phyloP scores from a whole-genome alignment of 176 grass and related monocot genomes.

The Musa beccarii region DNA sequence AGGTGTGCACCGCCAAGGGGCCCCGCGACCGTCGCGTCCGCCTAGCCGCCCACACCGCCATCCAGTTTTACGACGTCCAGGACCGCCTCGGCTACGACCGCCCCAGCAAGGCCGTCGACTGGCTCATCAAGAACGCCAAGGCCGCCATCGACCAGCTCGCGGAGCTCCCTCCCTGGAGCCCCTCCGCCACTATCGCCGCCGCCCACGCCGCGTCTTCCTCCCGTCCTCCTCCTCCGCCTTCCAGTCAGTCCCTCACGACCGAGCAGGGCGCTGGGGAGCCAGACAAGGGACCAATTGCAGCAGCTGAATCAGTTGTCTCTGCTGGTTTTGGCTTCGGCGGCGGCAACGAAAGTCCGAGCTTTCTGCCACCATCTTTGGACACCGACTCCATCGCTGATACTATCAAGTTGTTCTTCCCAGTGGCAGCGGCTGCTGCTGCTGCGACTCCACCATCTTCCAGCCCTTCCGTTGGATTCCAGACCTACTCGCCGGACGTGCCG shows the following conservation, averaged over 20 bases:
- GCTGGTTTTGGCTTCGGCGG: constrained; percentile 35
- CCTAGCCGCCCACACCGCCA: constrained; percentile 24
- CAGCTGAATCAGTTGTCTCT: constrained; percentile 46
- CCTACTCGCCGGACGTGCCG: constrained; percentile 54
- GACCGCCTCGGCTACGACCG: constrained; percentile 28
- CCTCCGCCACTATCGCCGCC: constrained; percentile 28
- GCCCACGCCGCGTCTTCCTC: background rate
- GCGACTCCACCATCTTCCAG: constrained; percentile 39
- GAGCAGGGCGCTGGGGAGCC: constrained; percentile 7
- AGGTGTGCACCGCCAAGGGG: constrained; percentile 27
- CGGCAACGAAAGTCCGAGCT: constrained; percentile 28
- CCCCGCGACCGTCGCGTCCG: constrained; percentile 21
- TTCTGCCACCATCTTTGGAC: constrained; percentile 75
- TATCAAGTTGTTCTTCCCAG: constrained; percentile 94
- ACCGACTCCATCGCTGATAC: constrained; percentile 91
- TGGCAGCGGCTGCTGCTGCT: constrained; percentile 36
- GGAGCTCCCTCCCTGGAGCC: constrained; percentile 9
- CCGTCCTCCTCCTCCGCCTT: background rate
- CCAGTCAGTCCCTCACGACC: constrained; percentile 25
- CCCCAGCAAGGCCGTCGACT: constrained; percentile 26
- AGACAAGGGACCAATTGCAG: constrained; percentile 14
- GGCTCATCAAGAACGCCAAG: constrained; percentile 23
- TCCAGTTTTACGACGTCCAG: constrained; percentile 30
- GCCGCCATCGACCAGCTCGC: constrained; percentile 19
- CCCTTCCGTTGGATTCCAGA: constrained; percentile 59